phyloP scores from a whole-genome alignment of 1,284 basidiomycete genomes.

The Erythrobasidium hasegawianum region DNA sequence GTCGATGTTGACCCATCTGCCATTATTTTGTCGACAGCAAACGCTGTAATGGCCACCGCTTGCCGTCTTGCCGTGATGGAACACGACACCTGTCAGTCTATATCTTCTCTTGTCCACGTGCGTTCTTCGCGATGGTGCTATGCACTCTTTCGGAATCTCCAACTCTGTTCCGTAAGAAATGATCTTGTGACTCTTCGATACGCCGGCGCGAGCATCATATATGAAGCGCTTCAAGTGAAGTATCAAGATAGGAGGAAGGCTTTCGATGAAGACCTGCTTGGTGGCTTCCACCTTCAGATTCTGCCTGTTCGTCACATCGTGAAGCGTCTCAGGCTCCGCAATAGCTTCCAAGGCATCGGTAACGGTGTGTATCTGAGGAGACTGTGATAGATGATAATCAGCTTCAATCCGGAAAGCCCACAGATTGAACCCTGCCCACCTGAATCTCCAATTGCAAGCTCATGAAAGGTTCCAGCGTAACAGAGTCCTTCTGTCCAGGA shows the following conservation, averaged over 20 bases:
- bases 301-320: conserved; percentile 52
- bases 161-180: conserved; percentile 74
- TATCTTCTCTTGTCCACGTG: conserved; percentile 12
- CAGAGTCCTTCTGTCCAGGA: conserved; percentile 76
- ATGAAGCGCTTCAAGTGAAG: conserved; percentile 90
- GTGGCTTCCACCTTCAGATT: conserved; percentile 70
- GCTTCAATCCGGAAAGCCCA: background rate
- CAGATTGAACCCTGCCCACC: conserved; percentile 51
- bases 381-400: conserved; percentile 52
- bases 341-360: conserved; percentile 78
- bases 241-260: conserved; percentile 77
- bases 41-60: conserved; percentile 95
- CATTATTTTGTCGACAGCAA: conserved; percentile 55
- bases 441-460: conserved; percentile 85
- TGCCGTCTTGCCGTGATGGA: conserved; percentile 88
- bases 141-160: conserved; percentile 68
- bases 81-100: conserved; percentile 59
- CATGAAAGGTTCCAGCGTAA: conserved; percentile 88
- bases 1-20: conserved; percentile 85
- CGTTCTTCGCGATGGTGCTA: conserved; percentile 58
- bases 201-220: conserved; percentile 72
- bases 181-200: conserved; percentile 80
- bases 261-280: conserved; percentile 82
- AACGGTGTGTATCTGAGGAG: conserved; percentile 69
- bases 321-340: conserved; percentile 73